These are phyloP conservation scores for Phyllostachys edulis DNA, from an alignment of 176 grass and related monocot genomes.

Conservation along the genomic window DNA sequence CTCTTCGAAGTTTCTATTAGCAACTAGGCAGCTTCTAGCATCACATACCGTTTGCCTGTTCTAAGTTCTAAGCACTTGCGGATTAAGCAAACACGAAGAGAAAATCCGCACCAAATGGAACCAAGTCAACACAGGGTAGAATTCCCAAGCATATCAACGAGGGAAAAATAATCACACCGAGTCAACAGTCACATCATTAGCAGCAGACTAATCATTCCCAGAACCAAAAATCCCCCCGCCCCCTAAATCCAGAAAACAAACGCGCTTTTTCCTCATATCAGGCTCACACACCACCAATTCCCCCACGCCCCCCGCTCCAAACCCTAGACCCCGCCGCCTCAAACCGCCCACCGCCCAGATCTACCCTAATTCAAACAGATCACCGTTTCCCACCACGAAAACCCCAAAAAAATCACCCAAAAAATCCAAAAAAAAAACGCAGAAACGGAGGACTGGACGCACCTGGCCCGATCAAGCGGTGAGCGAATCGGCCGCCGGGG, in stretches of 20 bases:
- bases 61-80: background rate
- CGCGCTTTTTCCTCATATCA: background rate
- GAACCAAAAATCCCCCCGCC: background rate
- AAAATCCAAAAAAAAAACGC: background rate
- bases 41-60: background rate
- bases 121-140: background rate
- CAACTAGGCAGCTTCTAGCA: background rate
- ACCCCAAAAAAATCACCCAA: background rate
- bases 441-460: background rate
- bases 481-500: background rate
- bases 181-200: slow-evolving; percentile 4
- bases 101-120: background rate
- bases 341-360: background rate
- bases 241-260: background rate
- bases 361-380: background rate
- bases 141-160: background rate
- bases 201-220: background rate
- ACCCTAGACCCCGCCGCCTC: background rate
- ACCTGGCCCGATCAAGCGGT: background rate
- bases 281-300: background rate
- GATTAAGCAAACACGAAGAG: background rate
- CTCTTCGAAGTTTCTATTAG: background rate
- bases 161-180: background rate
- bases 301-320: background rate
- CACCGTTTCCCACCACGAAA: background rate